Base-by-base conservation (phyloP, 441 rosid species). In the Capsella rubella region DNA sequence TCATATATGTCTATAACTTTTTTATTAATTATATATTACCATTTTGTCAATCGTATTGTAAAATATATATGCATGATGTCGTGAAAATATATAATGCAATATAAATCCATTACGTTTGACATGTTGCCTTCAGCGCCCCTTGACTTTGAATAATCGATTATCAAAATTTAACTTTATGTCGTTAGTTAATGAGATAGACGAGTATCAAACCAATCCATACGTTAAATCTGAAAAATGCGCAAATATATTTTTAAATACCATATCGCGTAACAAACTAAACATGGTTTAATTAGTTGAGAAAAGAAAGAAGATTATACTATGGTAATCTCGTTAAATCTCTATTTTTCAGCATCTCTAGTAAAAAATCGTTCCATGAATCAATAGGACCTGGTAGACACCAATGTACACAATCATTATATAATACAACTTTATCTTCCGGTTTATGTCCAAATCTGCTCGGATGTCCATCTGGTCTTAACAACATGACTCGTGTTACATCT, bases 381-480 rank as follows among this genome's bases (percentile, higher is more conserved):
- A 88, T 72, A 0, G 98, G 95, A 4, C 97, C 98, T 0, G 98
- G 98, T 80, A 89, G 71, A 71, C 96, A 93, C 98, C 98, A 93
- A 75, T 93, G 98, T 45, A 91, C 95, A 73, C 96, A 93, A 72
- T 93, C 97, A 21, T 84, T 81, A 43, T 51, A 67, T 32, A 74
- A 43, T 3, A 82, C 80, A 42, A 61, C 69, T 54, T 88, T 90
- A 71, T 51, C 71, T 40, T 77, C 82, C 7, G 46, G 70, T 7
- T 77, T 84, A 34, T 69, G 85, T n/a, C 97, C 95, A 45, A 74
- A 83, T 31, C 71, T 64, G 66, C 79, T 82, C 0, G 98, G 98
- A 75, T 93, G 96, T 7, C 94, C 98, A 70, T 93, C 98, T 32
- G 95, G 91, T 73, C 98, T 83, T 73, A 85, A 66, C 86, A 90